Evolutionary conservation across 2,329 filamentous ascomycete genomes (phyloP).

Genomic region (Calonectria multiphialidica): DNA sequence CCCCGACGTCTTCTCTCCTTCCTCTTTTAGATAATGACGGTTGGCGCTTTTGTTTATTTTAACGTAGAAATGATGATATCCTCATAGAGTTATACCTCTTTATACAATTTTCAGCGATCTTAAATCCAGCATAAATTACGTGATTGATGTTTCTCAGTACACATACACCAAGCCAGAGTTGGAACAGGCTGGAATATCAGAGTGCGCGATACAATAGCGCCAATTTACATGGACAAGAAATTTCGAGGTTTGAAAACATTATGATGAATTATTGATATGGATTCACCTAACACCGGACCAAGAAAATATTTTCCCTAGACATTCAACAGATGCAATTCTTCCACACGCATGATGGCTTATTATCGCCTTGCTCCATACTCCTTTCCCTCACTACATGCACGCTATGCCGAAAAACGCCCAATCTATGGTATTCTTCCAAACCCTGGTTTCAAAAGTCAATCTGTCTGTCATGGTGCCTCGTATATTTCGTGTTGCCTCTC

Average conservation of each 20-base stretch:
- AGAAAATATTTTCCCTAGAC: too few species aligned
- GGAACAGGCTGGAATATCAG: too few species aligned
- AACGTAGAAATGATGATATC: conserved; percentile 7
- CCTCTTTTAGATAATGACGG: not conserved
- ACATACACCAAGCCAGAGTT: too few species aligned
- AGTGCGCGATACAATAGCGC: too few species aligned
- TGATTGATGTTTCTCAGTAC: not conserved
- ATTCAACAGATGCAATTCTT: too few species aligned
- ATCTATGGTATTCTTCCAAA: not conserved
- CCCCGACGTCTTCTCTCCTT: not conserved
- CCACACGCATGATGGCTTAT: not conserved
- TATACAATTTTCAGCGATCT: not conserved
- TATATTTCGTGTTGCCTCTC: not conserved
- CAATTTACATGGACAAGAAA: too few species aligned
- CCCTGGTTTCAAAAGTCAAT: not conserved
- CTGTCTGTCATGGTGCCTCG: not conserved
- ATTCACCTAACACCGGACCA: too few species aligned
- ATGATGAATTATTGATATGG: too few species aligned
- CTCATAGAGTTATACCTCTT: not conserved
- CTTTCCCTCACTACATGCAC: not conserved
- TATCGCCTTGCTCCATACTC: not conserved
- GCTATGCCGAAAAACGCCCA: not conserved
- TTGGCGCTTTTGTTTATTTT: not conserved
- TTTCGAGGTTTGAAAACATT: too few species aligned
- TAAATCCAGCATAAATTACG: not conserved